Evolutionary conservation across 1,139 yeast species (phyloP), one percentile per base, ranked within the genome.

Genomic region (Wickerhamiella infanticola): DNA sequence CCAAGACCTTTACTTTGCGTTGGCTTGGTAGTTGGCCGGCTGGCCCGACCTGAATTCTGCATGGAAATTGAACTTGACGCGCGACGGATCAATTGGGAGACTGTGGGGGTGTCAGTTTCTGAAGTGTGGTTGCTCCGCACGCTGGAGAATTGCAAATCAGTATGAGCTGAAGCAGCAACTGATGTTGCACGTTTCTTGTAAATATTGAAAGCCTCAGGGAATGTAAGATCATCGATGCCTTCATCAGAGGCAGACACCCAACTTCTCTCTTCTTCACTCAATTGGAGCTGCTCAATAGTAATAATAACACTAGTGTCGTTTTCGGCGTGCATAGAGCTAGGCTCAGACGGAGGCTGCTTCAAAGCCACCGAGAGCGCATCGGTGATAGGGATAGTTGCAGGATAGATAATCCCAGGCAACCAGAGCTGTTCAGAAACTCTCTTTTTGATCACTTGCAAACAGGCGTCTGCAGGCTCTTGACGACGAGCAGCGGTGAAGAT

Each of bases 371-470:
- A 27, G 3, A 49, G 43, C 3, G 53, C 49, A 7, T 43, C 47
- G 26, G 44, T 47, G 8, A 46, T 41, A 3, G 48, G 37, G 6
- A 46, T 47, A 5, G 38, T n/a, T 1, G 46, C 40, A 1, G 56
- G 56, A 39, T 48, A 52, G 6, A 50, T 40, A 41, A 53, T 49
- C 1, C 54, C 55, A 8, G 55, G 50, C 3, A 53, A 48, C 56
- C 56, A 53, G 7, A 35, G 42, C 13, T 37, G 27, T 1, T 11
- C 8, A 11, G 39, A 18, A 6, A 53, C 54, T 2, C 62, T 53
- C 8, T 27, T 31, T 6, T 47, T 27, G 27, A 59, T 55, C 31
- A 45, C 48, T 3, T 45, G 40, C 24, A 48, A 45, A n/a, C 54
- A 49, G 8, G 35, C 37, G 6, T 41, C 37, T 0, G 46, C 46